Percentiles rank a stretch among this genome's conserved stretches.
Evolutionary conservation across 345 rosid genomes (phyloP).

Genomic region (Psidium friedrichsthalianum): DNA sequence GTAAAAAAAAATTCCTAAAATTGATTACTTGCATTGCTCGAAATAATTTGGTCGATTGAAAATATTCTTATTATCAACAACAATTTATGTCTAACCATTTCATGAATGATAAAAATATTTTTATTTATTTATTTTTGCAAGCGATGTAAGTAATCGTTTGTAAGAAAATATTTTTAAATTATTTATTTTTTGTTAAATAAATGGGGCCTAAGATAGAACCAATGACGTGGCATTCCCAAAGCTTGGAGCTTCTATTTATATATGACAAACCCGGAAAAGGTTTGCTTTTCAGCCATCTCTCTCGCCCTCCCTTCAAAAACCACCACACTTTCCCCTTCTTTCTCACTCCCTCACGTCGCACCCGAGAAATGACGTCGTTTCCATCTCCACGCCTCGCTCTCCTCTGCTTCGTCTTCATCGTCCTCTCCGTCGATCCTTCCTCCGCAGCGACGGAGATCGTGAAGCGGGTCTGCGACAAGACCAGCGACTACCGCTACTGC

Average conservation of each 20-base stretch:
- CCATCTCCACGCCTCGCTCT: not conserved
- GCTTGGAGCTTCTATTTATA: not conserved
- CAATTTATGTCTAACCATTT: too few relatives aligned
- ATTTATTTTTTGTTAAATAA: too few relatives aligned
- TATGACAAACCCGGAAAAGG: not conserved
- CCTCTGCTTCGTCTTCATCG: not conserved
- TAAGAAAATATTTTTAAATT: too few relatives aligned
- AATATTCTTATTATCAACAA: too few relatives aligned
- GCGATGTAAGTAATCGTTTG: too few relatives aligned
- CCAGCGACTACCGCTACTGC: conserved; percentile 16
- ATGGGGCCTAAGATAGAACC: too few relatives aligned
- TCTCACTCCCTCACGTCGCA: not conserved
- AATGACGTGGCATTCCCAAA: not conserved
- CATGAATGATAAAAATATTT: too few relatives aligned
- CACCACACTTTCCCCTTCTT: not conserved
- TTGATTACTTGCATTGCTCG: too few relatives aligned
- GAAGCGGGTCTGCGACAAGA: conserved; percentile 14
- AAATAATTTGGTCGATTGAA: too few relatives aligned
- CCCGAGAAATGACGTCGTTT: not conserved
- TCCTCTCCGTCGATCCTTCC: not conserved
- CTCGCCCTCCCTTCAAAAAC: not conserved
- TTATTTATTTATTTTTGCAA: too few relatives aligned
- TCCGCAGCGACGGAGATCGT: conserved; percentile 9
- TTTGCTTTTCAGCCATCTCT: not conserved
- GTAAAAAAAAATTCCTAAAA: too few relatives aligned